Evolutionary conservation across 495 filamentous ascomycete species (phyloP).

Genomic region (Rostrohypoxylon terebratum): DNA sequence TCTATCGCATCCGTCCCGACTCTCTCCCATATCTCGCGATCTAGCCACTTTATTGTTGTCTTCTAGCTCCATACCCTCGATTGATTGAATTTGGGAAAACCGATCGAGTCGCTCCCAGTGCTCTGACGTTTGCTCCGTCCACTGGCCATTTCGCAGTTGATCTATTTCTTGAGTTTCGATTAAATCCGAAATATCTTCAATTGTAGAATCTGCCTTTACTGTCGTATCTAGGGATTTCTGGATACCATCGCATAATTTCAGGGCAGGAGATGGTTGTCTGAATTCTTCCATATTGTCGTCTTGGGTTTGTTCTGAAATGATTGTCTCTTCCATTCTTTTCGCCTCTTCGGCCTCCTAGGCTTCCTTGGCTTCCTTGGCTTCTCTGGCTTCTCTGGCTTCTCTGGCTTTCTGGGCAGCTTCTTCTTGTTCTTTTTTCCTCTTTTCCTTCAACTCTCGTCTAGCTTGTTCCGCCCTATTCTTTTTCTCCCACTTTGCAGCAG

Average conservation of each 20-base stretch:
- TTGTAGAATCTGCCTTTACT: background rate
- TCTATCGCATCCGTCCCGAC: background rate
- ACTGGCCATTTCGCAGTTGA: background rate
- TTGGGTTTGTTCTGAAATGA: background rate
- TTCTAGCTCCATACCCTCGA: background rate
- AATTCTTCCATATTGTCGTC: background rate
- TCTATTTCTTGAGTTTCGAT: background rate
- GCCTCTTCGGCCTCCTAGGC: background rate
- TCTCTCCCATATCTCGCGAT: background rate
- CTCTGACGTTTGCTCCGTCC: background rate
- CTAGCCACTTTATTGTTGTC: background rate
- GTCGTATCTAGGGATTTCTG: background rate
- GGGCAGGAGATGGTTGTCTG: background rate
- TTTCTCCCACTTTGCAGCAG: slow-evolving; percentile 9
- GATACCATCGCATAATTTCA: background rate
- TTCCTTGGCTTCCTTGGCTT: background rate
- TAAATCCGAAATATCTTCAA: background rate
- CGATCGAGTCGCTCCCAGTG: background rate
- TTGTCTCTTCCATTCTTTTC: background rate
- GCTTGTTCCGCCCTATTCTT: slow-evolving; percentile 13
- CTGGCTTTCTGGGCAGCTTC: background rate
- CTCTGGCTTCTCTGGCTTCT: background rate
- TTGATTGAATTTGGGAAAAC: background rate
- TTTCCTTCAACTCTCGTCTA: slow-evolving; percentile 10
- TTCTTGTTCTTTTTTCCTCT: background rate